Evolutionary conservation across 139 green algal genomes (phyloP).

Genomic region (Trebouxia sp.): DNA sequence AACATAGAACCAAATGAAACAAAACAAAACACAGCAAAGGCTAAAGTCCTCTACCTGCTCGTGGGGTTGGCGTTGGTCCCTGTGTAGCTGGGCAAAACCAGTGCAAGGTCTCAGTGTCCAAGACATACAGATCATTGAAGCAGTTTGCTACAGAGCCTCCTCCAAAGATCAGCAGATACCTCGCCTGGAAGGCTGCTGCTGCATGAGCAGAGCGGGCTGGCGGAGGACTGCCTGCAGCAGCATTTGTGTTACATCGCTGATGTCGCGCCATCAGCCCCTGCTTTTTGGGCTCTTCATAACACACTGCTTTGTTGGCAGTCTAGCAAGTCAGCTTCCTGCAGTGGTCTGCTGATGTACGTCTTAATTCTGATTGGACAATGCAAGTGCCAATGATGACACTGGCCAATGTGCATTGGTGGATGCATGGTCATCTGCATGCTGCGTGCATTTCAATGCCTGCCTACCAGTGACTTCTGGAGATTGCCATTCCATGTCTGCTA

Average conservation of each 20-base stretch:
- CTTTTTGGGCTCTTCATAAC: too few species aligned
- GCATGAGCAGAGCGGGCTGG: slow-evolving; percentile 72
- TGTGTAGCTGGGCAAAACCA: slow-evolving; percentile 56
- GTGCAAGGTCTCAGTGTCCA: slow-evolving; percentile 77
- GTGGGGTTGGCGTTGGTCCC: slow-evolving; percentile 60
- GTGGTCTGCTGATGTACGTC: too few species aligned
- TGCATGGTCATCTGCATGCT: background rate
- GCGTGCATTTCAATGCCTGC: background rate
- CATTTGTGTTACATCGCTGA: too few species aligned
- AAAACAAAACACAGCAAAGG: background rate
- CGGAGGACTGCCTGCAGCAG: slow-evolving; percentile 35
- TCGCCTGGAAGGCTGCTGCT: slow-evolving; percentile 51
- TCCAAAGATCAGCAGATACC: slow-evolving; percentile 71
- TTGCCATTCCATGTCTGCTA: slow-evolving; percentile 61
- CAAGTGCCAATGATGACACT: background rate
- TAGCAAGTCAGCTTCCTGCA: too few species aligned
- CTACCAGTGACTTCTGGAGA: background rate
- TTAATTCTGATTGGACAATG: too few species aligned
- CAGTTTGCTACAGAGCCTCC: slow-evolving; percentile 86
- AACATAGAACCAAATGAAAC: too few species aligned
- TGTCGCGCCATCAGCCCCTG: too few species aligned
- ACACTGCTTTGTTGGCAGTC: too few species aligned
- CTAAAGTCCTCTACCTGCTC: slow-evolving; percentile 60
- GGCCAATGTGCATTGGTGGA: too few species aligned
- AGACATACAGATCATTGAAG: slow-evolving; percentile 81